phyloP scores from a whole-genome alignment of 768 basidiomycete species.

The Macrolepiota albuminosa region DNA sequence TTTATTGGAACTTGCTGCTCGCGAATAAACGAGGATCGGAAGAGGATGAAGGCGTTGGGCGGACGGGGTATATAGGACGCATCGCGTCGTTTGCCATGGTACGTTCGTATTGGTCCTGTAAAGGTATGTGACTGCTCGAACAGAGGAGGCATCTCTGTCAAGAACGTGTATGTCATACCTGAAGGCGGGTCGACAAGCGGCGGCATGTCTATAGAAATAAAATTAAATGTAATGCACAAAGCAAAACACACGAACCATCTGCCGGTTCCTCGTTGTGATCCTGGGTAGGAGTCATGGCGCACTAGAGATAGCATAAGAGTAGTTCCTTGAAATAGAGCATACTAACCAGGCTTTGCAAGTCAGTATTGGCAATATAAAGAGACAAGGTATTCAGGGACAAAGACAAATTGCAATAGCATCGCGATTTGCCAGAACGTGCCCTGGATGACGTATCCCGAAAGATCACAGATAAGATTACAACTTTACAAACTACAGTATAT shows the following conservation, averaged over 20 bases:
- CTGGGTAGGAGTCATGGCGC: background rate
- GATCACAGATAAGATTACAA: background rate
- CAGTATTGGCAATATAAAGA: no score
- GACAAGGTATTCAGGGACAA: background rate
- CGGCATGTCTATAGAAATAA: background rate
- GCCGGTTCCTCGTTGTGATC: background rate
- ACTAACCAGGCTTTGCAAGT: background rate
- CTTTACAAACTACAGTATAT: background rate
- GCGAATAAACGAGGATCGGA: slow-evolving; percentile 74
- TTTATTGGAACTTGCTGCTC: slow-evolving; percentile 68
- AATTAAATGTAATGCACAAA: background rate
- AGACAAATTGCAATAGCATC: background rate
- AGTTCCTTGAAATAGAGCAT: background rate
- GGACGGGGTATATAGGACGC: slow-evolving; percentile 77
- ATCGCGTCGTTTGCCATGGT: slow-evolving; percentile 60
- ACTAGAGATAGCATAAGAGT: background rate
- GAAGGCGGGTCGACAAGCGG: background rate
- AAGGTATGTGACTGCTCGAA: background rate
- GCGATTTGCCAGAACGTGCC: background rate
- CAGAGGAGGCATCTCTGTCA: background rate
- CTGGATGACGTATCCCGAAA: background rate
- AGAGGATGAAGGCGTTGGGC: slow-evolving; percentile 83
- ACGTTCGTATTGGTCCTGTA: slow-evolving; percentile 21
- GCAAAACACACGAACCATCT: background rate
- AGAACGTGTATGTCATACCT: background rate